phyloP scores from a whole-genome alignment of 371 early-diverging fungal species.

The Nematocida sp. region DNA sequence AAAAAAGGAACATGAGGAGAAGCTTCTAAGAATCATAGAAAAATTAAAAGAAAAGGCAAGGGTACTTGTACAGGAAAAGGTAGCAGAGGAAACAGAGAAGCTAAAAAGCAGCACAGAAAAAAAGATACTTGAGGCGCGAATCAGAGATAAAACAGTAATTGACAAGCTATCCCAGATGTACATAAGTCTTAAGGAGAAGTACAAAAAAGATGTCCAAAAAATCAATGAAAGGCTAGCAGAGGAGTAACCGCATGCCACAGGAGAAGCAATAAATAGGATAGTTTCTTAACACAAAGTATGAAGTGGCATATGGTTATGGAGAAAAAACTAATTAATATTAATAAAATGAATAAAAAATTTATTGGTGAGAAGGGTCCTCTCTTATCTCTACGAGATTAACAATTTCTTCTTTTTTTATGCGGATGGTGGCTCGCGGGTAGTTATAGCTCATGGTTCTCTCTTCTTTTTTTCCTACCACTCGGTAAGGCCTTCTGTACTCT shows the following conservation, averaged over 20 bases:
- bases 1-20: conserved; percentile 48
- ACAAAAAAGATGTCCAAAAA: conserved; percentile 46
- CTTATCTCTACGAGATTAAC: conserved; percentile 8
- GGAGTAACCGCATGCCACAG: too few species aligned
- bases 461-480: conserved; percentile 55
- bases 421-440: conserved; percentile 33
- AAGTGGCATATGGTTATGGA: too few species aligned
- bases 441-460: conserved; percentile 13
- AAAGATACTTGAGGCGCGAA: conserved; percentile 20
- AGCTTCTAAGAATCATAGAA: conserved; percentile 2
- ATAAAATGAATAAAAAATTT: too few species aligned
- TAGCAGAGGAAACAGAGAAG: conserved; percentile 60
- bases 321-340: too few species aligned
- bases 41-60: conserved; percentile 29
- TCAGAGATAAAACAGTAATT: conserved; percentile 37
- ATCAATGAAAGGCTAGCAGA: background rate
- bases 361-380: too few species aligned
- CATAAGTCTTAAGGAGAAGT: conserved; percentile 48
- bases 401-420: conserved; percentile 34
- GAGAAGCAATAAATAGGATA: too few species aligned
- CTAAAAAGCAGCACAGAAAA: conserved; percentile 70
- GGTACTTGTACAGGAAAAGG: conserved; percentile 9
- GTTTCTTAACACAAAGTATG: too few species aligned
- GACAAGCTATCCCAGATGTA: conserved; percentile 54
- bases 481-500: conserved; percentile 51